These are phyloP conservation scores for Corrigiola litoralis DNA, from an alignment of 179 eudicot genomes.

Conservation along the genomic window DNA sequence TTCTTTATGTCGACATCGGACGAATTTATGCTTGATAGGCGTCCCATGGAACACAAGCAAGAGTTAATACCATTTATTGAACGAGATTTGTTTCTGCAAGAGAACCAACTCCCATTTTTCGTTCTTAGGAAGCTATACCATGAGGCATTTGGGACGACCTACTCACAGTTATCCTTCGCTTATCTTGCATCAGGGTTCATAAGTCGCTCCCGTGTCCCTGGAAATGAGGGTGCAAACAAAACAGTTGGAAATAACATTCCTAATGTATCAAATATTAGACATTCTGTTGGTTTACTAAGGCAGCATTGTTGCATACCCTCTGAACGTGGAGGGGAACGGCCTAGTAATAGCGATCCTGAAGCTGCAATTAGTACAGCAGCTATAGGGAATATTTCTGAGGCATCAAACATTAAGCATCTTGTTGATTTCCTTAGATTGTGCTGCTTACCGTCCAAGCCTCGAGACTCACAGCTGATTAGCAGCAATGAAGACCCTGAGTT, in stretches of 20 bases:
- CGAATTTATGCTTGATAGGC: background rate
- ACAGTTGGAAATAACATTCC: background rate
- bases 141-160: background rate
- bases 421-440: slow-evolving; percentile 21
- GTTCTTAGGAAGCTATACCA: slow-evolving; percentile 5
- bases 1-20: background rate
- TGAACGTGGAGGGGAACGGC: background rate
- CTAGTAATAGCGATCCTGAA: background rate
- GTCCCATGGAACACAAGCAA: slow-evolving; percentile 3
- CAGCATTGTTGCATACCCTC: slow-evolving; percentile 21
- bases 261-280: slow-evolving; percentile 1
- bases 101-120: slow-evolving; percentile 27
- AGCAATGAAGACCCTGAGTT: background rate
- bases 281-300: slow-evolving; percentile 23
- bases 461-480: background rate
- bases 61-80: background rate
- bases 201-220: background rate
- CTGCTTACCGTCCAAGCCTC: slow-evolving; percentile 17
- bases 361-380: no score
- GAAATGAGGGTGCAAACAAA: background rate
- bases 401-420: slow-evolving; percentile 16
- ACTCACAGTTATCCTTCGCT: slow-evolving; percentile 1
- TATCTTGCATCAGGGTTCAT: background rate
- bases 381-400: no score
- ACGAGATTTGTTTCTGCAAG: slow-evolving; percentile 15